phyloP scores from a whole-genome alignment of 148 eudicot species.

The Pouteria glomerata region DNA sequence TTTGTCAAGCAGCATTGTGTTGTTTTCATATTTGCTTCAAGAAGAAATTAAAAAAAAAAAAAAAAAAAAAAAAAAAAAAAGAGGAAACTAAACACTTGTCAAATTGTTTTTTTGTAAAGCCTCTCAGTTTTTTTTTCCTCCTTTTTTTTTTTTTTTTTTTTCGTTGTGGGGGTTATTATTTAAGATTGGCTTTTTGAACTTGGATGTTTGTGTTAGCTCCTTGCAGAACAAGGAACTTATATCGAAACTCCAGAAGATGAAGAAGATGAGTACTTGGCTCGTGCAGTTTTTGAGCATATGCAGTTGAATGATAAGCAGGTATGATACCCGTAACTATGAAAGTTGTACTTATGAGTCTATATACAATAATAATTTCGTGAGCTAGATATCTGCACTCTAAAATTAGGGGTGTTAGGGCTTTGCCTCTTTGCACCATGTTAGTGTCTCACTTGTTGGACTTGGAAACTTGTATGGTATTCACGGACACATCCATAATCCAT shows the following conservation, averaged over 20 bases:
- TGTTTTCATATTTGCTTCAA: neutral
- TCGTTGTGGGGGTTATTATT: neutral
- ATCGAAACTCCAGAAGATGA: conserved; percentile 62
- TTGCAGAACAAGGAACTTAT: conserved; percentile 40
- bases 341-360: neutral
- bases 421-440: neutral
- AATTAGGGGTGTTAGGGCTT: neutral
- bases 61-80: no score
- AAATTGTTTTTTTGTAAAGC: neutral
- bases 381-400: neutral
- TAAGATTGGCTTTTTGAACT: conserved; percentile 1
- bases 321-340: conserved; percentile 15
- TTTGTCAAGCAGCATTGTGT: neutral
- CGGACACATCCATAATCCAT: neutral
- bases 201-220: conserved; percentile 19
- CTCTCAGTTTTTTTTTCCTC: neutral
- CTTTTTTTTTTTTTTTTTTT: neutral
- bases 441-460: neutral
- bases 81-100: no score
- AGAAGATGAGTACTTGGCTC: conserved; percentile 90
- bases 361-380: neutral
- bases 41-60: neutral
- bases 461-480: neutral
- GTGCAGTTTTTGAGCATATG: conserved; percentile 70
- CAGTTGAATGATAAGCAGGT: conserved; percentile 75